Base-by-base conservation (phyloP, 2,329 filamentous ascomycete species). In the Sporothrix variecibatus region DNA sequence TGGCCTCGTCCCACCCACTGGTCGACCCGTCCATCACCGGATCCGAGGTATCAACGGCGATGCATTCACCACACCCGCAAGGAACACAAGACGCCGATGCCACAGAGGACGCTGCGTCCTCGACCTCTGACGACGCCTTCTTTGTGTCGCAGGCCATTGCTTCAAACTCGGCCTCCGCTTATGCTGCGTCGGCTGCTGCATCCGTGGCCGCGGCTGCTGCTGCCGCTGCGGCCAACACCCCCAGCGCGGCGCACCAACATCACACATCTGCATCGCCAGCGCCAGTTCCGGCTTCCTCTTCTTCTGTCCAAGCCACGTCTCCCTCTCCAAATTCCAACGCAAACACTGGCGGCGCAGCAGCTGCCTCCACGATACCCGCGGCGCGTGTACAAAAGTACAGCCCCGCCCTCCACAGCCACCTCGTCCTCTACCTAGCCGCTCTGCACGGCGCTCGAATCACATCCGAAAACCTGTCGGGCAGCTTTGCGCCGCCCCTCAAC, bases 361-460 rank as follows among this genome's bases (percentile, higher is more conserved):
- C 69, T 12, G n/a, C 53, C 74, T 1, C 70, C 58, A 1, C 28
- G 4, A 4, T 34, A 1, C n/a, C 71, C 4, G 20, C 58, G 4
- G 56, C 70, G 43, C 28, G 34, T 31, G 74, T 76, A 38, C 73
- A 72, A 7, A 76, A 85, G 76, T 88, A 87, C 80, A 81, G 83
- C 34, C 81, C 84, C 2, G 79, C 78, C 8, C 79, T 82, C 49
- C 87, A 91, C 77, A 78, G 81, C 38, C 85, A 87, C 78, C 84
- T 91, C 28, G 83, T 89, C 31, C 84, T 86, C 20, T 87, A 88
- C 78, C 83, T 91, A 23, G 88, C 88, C 49, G 84, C 85, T 65
- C 83, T 91, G 31, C 89, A 91, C 77, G 86, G 85, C 74, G 84
- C 85, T 17, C 90, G 89, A 81, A 89, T 92, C 79, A 87, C 86